Evolutionary conservation across 495 filamentous ascomycete genomes (phyloP).

Genomic region (Staphylotrichum longicolle): DNA sequence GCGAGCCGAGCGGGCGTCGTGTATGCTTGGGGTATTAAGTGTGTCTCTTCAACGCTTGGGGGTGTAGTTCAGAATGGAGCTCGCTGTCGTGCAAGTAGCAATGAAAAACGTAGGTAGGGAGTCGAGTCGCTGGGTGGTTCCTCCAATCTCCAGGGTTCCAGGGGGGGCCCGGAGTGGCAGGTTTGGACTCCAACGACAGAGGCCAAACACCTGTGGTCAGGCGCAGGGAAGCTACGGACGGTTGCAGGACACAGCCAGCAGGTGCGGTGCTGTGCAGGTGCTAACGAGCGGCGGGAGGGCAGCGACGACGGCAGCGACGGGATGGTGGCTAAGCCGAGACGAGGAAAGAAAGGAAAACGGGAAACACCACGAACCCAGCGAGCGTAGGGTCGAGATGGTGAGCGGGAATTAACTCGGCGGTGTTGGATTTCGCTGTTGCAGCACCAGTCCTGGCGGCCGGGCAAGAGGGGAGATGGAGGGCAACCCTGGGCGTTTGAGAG

Average conservation of each 20-base stretch:
- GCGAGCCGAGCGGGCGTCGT: conserved; percentile 2
- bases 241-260: not conserved
- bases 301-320: conserved; percentile 19
- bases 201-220: no score
- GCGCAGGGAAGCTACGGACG: no score
- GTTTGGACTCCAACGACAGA: no score
- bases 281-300: conserved; percentile 14
- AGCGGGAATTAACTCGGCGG: no score
- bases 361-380: conserved; percentile 15
- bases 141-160: no score
- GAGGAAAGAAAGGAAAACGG: not conserved
- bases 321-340: not conserved
- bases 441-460: no score
- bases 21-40: not conserved
- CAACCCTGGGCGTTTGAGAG: no score
- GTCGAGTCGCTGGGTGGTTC: no score
- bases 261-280: not conserved
- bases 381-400: conserved; percentile 18
- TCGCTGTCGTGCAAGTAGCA: no score
- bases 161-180: not conserved
- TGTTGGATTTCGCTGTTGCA: no score
- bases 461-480: not conserved
- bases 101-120: no score
- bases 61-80: not conserved
- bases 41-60: not conserved